Evolutionary conservation across 352 stramenopile species (phyloP), one percentile per base, ranked within the genome.

Genomic region (Pythium periplocum): DNA sequence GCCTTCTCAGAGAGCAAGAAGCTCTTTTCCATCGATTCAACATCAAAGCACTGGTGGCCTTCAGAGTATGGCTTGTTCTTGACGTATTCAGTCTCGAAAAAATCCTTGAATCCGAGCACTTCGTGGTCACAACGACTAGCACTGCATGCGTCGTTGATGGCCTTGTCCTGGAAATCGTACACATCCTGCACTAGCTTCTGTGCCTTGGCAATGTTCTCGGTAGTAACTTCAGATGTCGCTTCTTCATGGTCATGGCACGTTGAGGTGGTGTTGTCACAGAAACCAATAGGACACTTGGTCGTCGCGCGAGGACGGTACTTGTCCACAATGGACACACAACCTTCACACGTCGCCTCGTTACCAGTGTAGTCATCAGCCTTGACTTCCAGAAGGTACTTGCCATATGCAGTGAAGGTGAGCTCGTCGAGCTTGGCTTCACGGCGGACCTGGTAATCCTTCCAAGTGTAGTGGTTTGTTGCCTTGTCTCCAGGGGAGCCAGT

Each of bases 301-400:
- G 61, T 80, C 32, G 49, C 53, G n/a, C 51, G 55, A 2, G 79
- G 79, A 34, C 76, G 76, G 54, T 68, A 69, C 1, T 78, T 55
- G 48, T 90, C 79, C 3, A 83, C 61, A 17, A 90, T 70, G 0
- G 71, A 60, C 4, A 90, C 51, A 42, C 79, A 90, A 3, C 74
- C 79, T 4, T 57, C 43, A 50, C 76, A 90, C 44, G 55, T 68
- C 2, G 75, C 54, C 4, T 45, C 61, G 2, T 64, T 50, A 0
- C 39, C 60, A 11, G 55, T 68, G 53, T 84, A 86, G 55, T 90
- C 76, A 45, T 68, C 66, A 4, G 76, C 76, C 7, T 62, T 57
- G n/a, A 87, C 38, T n/a, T 61, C 46, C 34, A 90, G 63, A 1
- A 62, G 36, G 59, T 86, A 90, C 53, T 83, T 81, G 39, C 78